Evolutionary conservation across 371 early-diverging fungal species (phyloP), one percentile per base, ranked within the genome.

Genomic region (Mortierella sp.): DNA sequence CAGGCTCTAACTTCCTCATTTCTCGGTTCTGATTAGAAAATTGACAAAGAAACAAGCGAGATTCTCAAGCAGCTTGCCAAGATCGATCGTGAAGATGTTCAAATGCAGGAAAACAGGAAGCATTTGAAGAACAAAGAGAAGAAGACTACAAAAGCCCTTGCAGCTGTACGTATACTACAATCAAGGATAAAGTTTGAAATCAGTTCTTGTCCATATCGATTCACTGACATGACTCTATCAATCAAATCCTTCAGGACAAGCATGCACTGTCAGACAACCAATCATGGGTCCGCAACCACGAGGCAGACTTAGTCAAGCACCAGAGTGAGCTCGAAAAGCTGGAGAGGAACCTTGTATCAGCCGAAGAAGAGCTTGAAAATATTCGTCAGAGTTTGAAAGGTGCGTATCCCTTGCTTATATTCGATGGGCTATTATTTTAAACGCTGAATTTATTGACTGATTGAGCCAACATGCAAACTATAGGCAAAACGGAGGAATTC

Each of bases 371-470:
- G 62, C 82, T 98, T 37, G 95, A 95, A 32, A 86, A 86, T 28
- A 96, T 98, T 61, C 88, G 90, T 55, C 88, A 89, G 55, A 89
- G 93, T 49, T 83, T 98, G 53, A 92, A 93, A 75, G 96, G 90
- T 89, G 66, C n/a, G 34, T 35, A 19, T 29, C 26, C 34, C 7
- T 17, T 22, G 40, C 17, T n/a, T n/a, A n/a, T n/a, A n/a, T n/a
- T n/a, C n/a, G n/a, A 35, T 35, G 35, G 10, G 8, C 35, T 37
- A 40, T 26, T 19, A 64, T 64, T 35, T 22, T 23, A 4, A 53
- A 9, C 23, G 45, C 3, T 12, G 17, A 10, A 22, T 34, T 12
- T 3, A 32, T 37, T 37, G 6, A 2, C 17, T 12, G 34, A 43
- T 10, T 31, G 34, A 37, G 13, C 22, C 10, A 13, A 23, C n/a